Evolutionary conservation across 164 flowering plant genomes (phyloP).

Genomic region (Magnolia changhungtana): DNA sequence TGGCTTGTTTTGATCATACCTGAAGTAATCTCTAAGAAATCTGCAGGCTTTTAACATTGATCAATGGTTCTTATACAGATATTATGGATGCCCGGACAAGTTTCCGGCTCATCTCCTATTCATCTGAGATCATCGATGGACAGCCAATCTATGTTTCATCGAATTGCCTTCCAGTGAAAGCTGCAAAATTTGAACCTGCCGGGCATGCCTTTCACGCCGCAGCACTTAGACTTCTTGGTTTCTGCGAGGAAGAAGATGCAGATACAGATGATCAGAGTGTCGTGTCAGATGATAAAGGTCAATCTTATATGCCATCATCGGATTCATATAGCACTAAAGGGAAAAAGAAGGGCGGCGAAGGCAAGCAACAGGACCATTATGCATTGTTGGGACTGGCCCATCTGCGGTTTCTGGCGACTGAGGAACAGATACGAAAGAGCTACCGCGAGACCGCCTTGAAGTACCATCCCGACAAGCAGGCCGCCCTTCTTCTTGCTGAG

Average conservation of each 20-base stretch:
- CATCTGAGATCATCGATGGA: slow-evolving; percentile 69
- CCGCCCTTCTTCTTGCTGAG: slow-evolving; percentile 73
- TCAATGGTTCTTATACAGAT: background rate
- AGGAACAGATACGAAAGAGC: slow-evolving; percentile 62
- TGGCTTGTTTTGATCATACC: background rate
- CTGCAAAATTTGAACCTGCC: slow-evolving; percentile 69
- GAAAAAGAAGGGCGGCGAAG: slow-evolving; percentile 71
- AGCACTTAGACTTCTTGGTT: slow-evolving; percentile 65
- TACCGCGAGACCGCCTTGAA: slow-evolving; percentile 52
- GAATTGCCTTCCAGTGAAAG: slow-evolving; percentile 72
- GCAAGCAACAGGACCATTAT: slow-evolving; percentile 82
- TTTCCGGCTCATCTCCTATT: slow-evolving; percentile 51
- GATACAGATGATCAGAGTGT: slow-evolving; percentile 26
- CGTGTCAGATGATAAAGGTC: slow-evolving; percentile 42
- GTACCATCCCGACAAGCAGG: slow-evolving; percentile 58
- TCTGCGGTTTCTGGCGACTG: slow-evolving; percentile 71
- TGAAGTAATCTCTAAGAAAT: too few relatives aligned
- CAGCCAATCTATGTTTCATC: slow-evolving; percentile 67
- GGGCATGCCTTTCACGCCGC: slow-evolving; percentile 77
- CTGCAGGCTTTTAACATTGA: background rate
- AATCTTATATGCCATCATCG: slow-evolving; percentile 42
- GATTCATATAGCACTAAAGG: slow-evolving; percentile 79
- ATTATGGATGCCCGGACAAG: slow-evolving; percentile 19
- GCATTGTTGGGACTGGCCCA: slow-evolving; percentile 81
- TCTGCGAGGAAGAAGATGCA: slow-evolving; percentile 36